Evolutionary conservation across 257 asterid genomes (phyloP).

Genomic region (Ajuga chamaepitys): DNA sequence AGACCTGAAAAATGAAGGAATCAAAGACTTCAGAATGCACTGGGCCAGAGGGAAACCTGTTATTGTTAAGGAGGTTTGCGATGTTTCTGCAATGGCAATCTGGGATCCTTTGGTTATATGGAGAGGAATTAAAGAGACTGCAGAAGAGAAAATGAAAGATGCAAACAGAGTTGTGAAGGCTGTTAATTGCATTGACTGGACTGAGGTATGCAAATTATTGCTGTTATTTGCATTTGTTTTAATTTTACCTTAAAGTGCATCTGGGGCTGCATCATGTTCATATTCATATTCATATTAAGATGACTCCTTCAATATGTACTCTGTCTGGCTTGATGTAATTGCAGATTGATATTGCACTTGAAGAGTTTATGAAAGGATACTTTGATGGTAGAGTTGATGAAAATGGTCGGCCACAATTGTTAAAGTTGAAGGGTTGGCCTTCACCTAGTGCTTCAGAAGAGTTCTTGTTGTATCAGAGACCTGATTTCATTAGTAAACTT

Average conservation of each 20-base stretch:
- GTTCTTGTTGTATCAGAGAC: slow-evolving; percentile 85
- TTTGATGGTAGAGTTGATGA: slow-evolving; percentile 71
- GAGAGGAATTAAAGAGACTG: slow-evolving; percentile 72
- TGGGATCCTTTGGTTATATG: slow-evolving; percentile 89
- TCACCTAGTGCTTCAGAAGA: slow-evolving; percentile 92
- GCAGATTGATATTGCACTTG: slow-evolving; percentile 72
- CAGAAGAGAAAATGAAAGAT: slow-evolving; percentile 72
- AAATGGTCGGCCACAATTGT: slow-evolving; percentile 57
- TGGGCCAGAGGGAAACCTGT: slow-evolving; percentile 86
- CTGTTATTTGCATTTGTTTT: slow-evolving; percentile 7
- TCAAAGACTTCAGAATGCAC: slow-evolving; percentile 63
- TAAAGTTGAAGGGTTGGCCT: slow-evolving; percentile 98
- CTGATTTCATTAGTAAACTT: slow-evolving; percentile 82
- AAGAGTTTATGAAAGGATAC: slow-evolving; percentile 83
- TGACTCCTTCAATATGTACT: slow-evolving; percentile 6
- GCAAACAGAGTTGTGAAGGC: slow-evolving; percentile 72
- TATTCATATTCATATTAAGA: neutral
- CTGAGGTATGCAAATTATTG: slow-evolving; percentile 49
- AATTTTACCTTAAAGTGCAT: slow-evolving; percentile 7
- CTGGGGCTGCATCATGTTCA: neutral
- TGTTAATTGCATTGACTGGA: slow-evolving; percentile 50
- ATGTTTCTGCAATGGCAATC: slow-evolving; percentile 48
- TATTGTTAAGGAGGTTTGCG: slow-evolving; percentile 70
- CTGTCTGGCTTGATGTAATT: slow-evolving; percentile 25
- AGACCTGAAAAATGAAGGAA: slow-evolving; percentile 65